A percentile compares a stretch with the other conserved stretches of the same genome.
These are phyloP conservation scores for Boletellus emodensis DNA, from an alignment of 768 basidiomycete species.

Conservation along the genomic window DNA sequence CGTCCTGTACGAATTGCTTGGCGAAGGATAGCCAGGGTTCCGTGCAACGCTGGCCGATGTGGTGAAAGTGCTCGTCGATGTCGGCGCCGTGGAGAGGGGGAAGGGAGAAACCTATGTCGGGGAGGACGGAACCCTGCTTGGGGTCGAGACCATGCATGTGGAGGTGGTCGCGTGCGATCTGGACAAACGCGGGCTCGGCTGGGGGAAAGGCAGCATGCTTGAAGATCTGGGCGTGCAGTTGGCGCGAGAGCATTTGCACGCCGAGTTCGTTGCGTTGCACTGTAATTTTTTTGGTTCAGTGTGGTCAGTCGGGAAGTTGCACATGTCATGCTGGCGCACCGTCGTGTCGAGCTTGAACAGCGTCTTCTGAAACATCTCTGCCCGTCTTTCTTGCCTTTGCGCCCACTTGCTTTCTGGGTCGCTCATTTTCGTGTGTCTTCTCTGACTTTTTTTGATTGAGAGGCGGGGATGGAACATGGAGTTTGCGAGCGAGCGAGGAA, in stretches of 20 bases:
- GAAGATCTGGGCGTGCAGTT: constrained; percentile 83
- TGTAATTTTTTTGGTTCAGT: constrained; percentile 16
- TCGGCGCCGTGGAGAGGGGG: constrained; percentile 79
- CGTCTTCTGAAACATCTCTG: neutral
- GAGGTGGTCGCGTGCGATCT: constrained; percentile 80
- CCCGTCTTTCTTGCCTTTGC: neutral
- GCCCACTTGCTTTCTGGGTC: neutral
- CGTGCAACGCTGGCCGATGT: constrained; percentile 62
- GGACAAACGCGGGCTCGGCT: constrained; percentile 57
- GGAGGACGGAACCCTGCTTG: constrained; percentile 73
- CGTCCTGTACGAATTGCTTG: constrained; percentile 45
- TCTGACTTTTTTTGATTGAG: constrained; percentile 13
- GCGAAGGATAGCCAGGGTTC: constrained; percentile 79
- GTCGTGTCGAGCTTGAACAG: neutral
- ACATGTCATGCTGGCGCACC: neutral
- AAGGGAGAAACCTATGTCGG: constrained; percentile 73
- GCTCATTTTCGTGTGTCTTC: neutral
- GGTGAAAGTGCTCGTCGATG: constrained; percentile 86
- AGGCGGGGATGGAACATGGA: constrained; percentile 10
- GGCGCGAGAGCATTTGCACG: constrained; percentile 86
- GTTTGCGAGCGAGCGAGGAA: constrained; percentile 9
- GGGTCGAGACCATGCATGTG: constrained; percentile 78
- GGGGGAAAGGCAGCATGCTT: constrained; percentile 58
- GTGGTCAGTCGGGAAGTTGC: too few species aligned
- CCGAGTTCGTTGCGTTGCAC: constrained; percentile 82